These are phyloP conservation scores for Wickerhamomyces sp. DNA, from an alignment of 1,139 yeast genomes.

Conservation along the genomic window DNA sequence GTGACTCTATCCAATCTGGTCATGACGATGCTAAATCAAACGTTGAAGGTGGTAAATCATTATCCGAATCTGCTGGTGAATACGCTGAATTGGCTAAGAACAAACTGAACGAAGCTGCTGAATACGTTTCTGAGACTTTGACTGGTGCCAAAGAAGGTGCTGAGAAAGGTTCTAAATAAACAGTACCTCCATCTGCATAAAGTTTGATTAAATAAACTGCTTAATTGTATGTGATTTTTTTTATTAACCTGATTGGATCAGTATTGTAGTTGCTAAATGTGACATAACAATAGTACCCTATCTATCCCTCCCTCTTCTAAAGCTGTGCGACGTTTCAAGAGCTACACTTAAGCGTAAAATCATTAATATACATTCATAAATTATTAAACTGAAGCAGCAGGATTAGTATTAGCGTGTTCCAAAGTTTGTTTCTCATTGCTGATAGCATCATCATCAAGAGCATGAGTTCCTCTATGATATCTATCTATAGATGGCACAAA, in stretches of 20 bases:
- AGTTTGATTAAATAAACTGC: background rate
- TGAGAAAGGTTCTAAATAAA: conserved; percentile 36
- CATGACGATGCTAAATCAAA: conserved; percentile 44
- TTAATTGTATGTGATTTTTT: too few species aligned
- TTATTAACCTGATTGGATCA: too few species aligned
- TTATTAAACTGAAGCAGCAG: too few species aligned
- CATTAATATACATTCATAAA: too few species aligned
- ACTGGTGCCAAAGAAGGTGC: conserved; percentile 62
- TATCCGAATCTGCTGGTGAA: conserved; percentile 53
- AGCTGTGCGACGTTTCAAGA: too few species aligned
- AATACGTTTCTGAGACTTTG: conserved; percentile 52
- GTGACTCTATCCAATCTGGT: conserved; percentile 52
- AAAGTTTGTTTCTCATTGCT: conserved; percentile 10
- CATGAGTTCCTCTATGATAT: conserved; percentile 7
- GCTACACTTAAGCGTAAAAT: too few species aligned
- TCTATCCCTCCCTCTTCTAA: too few species aligned
- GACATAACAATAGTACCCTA: too few species aligned
- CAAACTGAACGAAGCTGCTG: conserved; percentile 55
- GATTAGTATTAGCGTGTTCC: too few species aligned
- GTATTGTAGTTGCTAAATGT: too few species aligned
- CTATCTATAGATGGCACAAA: conserved; percentile 41
- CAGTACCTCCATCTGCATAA: background rate
- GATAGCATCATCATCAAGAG: conserved; percentile 3
- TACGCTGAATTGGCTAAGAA: conserved; percentile 62
- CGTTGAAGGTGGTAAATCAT: conserved; percentile 32